Evolutionary conservation across 768 basidiomycete genomes (phyloP).

Genomic region (Tylopilus felleus): DNA sequence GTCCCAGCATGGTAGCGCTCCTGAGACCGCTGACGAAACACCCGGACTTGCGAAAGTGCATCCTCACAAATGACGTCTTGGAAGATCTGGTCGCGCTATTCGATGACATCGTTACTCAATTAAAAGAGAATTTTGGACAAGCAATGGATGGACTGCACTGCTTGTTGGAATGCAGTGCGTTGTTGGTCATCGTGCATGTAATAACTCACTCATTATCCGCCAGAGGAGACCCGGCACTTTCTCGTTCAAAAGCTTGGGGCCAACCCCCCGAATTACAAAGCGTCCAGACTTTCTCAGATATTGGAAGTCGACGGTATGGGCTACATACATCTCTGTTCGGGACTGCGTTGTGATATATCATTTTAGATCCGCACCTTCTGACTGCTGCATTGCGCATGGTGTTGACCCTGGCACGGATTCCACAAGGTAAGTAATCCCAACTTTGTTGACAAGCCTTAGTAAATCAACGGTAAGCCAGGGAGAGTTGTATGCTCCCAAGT

Average conservation of each 20-base stretch:
- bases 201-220: background rate
- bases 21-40: slow-evolving; percentile 20
- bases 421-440: slow-evolving; percentile 4
- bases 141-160: slow-evolving; percentile 22
- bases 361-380: slow-evolving; percentile 9
- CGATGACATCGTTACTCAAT: slow-evolving; percentile 6
- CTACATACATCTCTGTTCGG: background rate
- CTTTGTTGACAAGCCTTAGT: background rate
- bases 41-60: slow-evolving; percentile 5
- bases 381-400: slow-evolving; percentile 20
- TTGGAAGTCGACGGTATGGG: slow-evolving; percentile 14
- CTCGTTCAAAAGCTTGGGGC: slow-evolving; percentile 8
- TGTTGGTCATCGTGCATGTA: background rate
- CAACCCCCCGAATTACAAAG: background rate
- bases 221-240: slow-evolving; percentile 10
- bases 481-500: slow-evolving; percentile 1
- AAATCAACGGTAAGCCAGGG: background rate
- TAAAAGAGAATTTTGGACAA: slow-evolving; percentile 11
- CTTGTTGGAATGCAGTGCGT: slow-evolving; percentile 18
- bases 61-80: slow-evolving; percentile 16
- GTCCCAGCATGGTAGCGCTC: slow-evolving; percentile 20
- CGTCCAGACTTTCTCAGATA: slow-evolving; percentile 12
- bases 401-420: slow-evolving; percentile 14
- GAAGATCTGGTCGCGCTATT: slow-evolving; percentile 13
- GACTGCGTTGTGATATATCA: background rate